A percentile compares a stretch with the other conserved stretches of the same genome.
Conservation (phyloP, 441 rosid species). For the Metrosideros polymorpha region DNA sequence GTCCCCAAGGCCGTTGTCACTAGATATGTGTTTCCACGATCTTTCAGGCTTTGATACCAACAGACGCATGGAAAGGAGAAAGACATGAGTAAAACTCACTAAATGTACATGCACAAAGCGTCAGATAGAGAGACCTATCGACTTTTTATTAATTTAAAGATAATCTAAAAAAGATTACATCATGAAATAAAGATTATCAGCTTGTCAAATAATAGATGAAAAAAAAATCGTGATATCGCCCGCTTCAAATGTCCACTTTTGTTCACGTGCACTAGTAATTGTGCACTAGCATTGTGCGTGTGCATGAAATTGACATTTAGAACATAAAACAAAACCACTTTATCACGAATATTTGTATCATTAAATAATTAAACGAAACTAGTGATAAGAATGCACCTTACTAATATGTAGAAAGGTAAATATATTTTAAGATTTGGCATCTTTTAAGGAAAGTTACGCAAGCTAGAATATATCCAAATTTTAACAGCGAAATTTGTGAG, state of each 20-base stretch:
- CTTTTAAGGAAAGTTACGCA: not conserved
- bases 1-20: not conserved
- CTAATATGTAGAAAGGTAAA: not conserved
- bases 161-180: not conserved
- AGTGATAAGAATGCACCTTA: not conserved
- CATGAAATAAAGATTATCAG: not conserved
- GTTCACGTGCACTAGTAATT: not conserved
- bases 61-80: not conserved
- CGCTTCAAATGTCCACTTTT: not conserved
- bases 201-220: not conserved
- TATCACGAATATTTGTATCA: not conserved
- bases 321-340: not conserved
- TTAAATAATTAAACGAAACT: not conserved
- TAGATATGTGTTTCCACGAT: not conserved
- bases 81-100: not conserved
- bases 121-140: not conserved
- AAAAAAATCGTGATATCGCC: not conserved
- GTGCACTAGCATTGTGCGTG: not conserved
- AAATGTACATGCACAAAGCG: not conserved
- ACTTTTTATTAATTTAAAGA: not conserved
- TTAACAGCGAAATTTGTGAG: too few relatives aligned
- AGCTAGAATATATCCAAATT: too few relatives aligned
- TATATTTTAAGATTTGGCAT: not conserved
- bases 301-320: not conserved
- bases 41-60: not conserved